phyloP scores from a whole-genome alignment of 2,329 filamentous ascomycete species.

The Zasmidium cellare region DNA sequence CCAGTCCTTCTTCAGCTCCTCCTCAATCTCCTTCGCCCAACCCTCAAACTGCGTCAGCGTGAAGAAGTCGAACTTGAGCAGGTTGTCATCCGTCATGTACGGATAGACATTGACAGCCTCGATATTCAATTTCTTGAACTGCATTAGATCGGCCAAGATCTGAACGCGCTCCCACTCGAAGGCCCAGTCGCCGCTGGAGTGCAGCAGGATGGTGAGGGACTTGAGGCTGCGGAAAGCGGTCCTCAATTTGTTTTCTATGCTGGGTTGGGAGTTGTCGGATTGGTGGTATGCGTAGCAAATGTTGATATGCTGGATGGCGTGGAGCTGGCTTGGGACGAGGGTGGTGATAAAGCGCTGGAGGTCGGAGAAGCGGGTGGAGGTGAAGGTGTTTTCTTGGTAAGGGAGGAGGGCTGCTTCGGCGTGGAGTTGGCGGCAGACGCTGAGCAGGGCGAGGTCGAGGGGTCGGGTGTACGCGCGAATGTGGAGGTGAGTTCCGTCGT shows the following conservation, averaged over 20 bases:
- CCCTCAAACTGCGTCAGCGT: not conserved
- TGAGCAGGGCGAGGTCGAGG: not conserved
- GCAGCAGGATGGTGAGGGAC: not conserved
- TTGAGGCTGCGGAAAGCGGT: not conserved
- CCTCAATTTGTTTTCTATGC: not conserved
- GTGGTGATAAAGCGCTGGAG: not conserved
- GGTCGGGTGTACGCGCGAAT: no score
- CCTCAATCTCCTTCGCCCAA: not conserved
- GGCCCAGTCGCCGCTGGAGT: not conserved
- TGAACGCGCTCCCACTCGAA: not conserved
- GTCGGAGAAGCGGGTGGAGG: slow-evolving; percentile 1
- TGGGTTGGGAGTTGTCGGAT: not conserved
- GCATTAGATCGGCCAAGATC: not conserved
- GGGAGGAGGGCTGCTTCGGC: slow-evolving; percentile 6
- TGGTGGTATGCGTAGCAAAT: not conserved
- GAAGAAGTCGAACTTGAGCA: not conserved
- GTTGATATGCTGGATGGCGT: not conserved
- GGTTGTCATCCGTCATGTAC: not conserved
- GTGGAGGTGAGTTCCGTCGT: no score
- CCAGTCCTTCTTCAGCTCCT: not conserved
- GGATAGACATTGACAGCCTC: not conserved
- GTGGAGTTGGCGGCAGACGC: slow-evolving; percentile 7
- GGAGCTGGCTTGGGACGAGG: not conserved
- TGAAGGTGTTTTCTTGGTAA: slow-evolving; percentile 5
- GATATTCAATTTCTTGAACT: not conserved